phyloP scores from a whole-genome alignment of 208 protist genomes.

The Herpetomonas samuelpessoai region DNA sequence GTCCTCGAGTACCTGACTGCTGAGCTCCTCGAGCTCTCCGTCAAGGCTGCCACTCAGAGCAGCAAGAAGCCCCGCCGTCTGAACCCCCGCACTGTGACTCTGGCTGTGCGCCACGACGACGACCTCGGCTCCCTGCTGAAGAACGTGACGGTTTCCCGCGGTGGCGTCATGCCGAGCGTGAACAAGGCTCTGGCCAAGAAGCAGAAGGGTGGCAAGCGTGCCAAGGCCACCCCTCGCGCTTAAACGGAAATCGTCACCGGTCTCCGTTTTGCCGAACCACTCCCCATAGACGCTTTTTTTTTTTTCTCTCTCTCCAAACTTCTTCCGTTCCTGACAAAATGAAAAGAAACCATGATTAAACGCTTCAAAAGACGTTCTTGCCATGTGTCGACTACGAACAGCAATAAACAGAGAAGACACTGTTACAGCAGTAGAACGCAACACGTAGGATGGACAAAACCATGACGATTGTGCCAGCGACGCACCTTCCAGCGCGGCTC shows the following conservation, averaged over 20 bases:
- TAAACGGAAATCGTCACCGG: slow-evolving; percentile 16
- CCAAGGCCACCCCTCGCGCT: slow-evolving; percentile 47
- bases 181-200: slow-evolving; percentile 81
- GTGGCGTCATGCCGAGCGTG: slow-evolving; percentile 80
- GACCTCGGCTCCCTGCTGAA: slow-evolving; percentile 58
- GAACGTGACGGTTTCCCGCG: slow-evolving; percentile 77
- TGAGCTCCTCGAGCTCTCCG: slow-evolving; percentile 81
- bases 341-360: too few species aligned
- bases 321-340: background rate
- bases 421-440: too few species aligned
- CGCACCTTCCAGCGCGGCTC: too few species aligned
- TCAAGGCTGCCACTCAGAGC: slow-evolving; percentile 72
- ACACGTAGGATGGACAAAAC: too few species aligned
- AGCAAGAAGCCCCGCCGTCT: slow-evolving; percentile 67
- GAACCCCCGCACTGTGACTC: slow-evolving; percentile 68
- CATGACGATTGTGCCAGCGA: too few species aligned
- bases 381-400: too few species aligned
- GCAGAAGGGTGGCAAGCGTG: slow-evolving; percentile 66
- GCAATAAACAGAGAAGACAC: too few species aligned
- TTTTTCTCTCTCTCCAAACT: slow-evolving; percentile 11
- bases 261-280: slow-evolving; percentile 11
- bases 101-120: slow-evolving; percentile 81
- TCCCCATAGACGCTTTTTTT: slow-evolving; percentile 17
- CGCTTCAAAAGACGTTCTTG: too few species aligned
- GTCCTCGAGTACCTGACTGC: slow-evolving; percentile 98